Evolutionary conservation across 2,329 filamentous ascomycete species (phyloP), one percentile per base, ranked within the genome.

Genomic region (Ophiostoma himal-ulmi): DNA sequence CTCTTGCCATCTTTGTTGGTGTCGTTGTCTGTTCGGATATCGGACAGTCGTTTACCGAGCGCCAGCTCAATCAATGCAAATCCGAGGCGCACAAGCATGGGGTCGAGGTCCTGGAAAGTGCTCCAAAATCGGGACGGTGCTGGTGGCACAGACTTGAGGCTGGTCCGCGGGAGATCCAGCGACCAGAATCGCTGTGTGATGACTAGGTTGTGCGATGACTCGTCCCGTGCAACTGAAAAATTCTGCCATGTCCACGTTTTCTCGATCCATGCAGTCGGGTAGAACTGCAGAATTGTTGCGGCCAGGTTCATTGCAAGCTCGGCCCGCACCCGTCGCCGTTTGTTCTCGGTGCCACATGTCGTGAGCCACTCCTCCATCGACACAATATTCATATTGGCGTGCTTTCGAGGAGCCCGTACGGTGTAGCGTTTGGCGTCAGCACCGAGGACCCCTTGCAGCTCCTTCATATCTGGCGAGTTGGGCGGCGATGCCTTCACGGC

Each of bases 181-280:
- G 57, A 62, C 57, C 57, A 62, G 57, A 62, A 62, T 2, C 36
- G 69, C 11, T 72, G 73, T 20, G 72, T 71, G 67, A 73, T 73
- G 34, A 73, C 65, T 11, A 74, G 57, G 65, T 44, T 72, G 64
- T 71, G 68, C 22, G 69, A 69, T 52, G 70, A 64, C 34, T 36
- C 30, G 57, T 70, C 54, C 1, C 68, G 70, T 37, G 67, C 72
- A 6, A 74, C 69, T 1, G 72, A 72, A 67, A 74, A 73, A 62
- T 74, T 74, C 36, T 54, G 67, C 73, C 72, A 73, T 36, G 73
- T 71, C 73, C 73, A 74, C 67, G 73, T 70, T 67, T 69, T 73
- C 11, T 74, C 73, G 67, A 74, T 73, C 73, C 73, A 74, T 11
- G 72, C 67, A 37, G 73, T 74, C 48, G 72, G 68, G 22, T 73